Evolutionary conservation across 345 rosid genomes (phyloP), one percentile per base, ranked within the genome.

Genomic region (Adansonia digitata): DNA sequence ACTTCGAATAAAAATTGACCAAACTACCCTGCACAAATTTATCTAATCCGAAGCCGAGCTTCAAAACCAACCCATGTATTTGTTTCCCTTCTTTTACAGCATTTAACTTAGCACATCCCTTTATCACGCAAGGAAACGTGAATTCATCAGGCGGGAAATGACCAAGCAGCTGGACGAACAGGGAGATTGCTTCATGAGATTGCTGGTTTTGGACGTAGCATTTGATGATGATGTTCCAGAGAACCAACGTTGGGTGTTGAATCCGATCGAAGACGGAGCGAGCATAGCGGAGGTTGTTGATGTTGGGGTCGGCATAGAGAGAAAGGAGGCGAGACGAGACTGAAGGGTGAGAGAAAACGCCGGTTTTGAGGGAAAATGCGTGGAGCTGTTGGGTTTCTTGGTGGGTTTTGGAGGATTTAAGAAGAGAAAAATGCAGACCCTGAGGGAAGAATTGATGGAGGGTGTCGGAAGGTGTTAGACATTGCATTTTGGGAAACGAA

Each of bases 1-100:
- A 84, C 81, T 84, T 83, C 0, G 87, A 80, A 65, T 86, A 84
- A 79, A 85, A 73, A 39, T 82, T 85, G n/a, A 87, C 86, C 66
- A 88, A 81, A 79, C 89, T 85, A 57, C 87, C 83, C 82, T 79
- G 84, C 45, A 88, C 86, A 77, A 85, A 87, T 53, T 80, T 86
- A 82, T 89, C 86, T 2, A 75, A 73, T 7, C 79, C 77, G 29
- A 83, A 82, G 57, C 88, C 90, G 12, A 84, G 74, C 75, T 90
- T 88, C 70, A 84, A 2, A 26, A 75, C 82, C 80, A 88, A 73
- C 31, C 87, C 92, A 81, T 88, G 92, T 52, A 88, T 77, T 74
- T 87, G 91, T 71, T 72, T 80, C 53, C 93, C 93, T 83, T 89
- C 93, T 40, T 75, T 71, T 5, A 84, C 15, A 6, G 85, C 87